Evolutionary conservation across 257 asterid species (phyloP), one percentile per base, ranked within the genome.

Genomic region (Petrea volubilis): DNA sequence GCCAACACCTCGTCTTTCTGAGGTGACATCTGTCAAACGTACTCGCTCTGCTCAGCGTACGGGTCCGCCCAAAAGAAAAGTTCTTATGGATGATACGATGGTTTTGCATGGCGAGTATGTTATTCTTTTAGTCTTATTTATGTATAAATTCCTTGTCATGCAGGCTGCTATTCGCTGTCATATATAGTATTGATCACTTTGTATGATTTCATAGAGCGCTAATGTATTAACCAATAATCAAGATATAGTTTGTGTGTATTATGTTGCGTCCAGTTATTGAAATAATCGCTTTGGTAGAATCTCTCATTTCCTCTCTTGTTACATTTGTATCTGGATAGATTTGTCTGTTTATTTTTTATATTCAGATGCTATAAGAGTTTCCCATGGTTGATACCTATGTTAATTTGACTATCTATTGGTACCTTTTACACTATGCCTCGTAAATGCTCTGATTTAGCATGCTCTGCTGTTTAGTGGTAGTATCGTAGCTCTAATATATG

Each of bases 21-120:
- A 84, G 80, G 88, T 63, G 74, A 83, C 93, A 41, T 94, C 97
- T 56, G 36, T 73, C 56, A 94, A 94, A 78, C 89, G 93, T 60
- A 77, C 83, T 2, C 89, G 89, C 41, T 61, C 88, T 51, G 84
- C 86, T 84, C 74, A 83, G 0, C 90, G 93, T 50, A 70, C 88
- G 67, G 77, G 74, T 81, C 77, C 87, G 60, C 70, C 79, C 70
- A 94, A 94, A 86, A 85, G 97, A 86, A 94, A 88, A 86, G 81
- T 89, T 67, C 93, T 86, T 29, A 83, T 89, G 89, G 99, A 94
- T 69, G 99, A 94, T 38, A 80, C 92, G 29, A 94, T 94, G 99
- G 99, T 91, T 80, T 82, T 94, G 88, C 99, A 94, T 43, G 99
- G 99, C 79, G 98, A 93, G 98, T 93, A 93, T 77, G 98, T 83